These are phyloP conservation scores for Aspergillus quadricinctus DNA, from an alignment of 2,329 filamentous ascomycete genomes.

Conservation along the genomic window DNA sequence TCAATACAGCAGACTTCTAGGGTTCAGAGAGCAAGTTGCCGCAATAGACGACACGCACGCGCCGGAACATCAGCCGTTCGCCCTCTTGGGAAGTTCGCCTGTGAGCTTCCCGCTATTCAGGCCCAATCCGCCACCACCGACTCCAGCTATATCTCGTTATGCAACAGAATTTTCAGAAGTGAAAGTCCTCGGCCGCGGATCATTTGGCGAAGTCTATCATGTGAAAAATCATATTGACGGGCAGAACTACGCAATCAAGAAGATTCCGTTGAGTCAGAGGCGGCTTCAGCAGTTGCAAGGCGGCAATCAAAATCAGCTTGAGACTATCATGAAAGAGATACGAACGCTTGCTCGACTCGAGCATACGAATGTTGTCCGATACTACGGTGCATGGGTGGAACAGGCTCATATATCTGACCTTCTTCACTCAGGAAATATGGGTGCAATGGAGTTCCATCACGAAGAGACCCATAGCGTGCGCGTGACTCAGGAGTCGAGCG, in stretches of 20 bases:
- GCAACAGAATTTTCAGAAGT: conserved; percentile 51
- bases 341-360: conserved; percentile 59
- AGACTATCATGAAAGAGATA: conserved; percentile 57
- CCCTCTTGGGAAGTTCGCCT: conserved; percentile 27
- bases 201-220: conserved; percentile 62
- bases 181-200: conserved; percentile 58
- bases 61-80: conserved; percentile 19
- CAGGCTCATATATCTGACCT: conserved; percentile 27
- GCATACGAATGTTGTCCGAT: conserved; percentile 63
- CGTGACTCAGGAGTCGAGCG: conserved; percentile 13
- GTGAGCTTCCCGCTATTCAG: conserved; percentile 30
- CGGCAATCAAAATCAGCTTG: conserved; percentile 50
- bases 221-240: conserved; percentile 59
- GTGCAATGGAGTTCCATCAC: conserved; percentile 4
- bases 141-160: conserved; percentile 41
- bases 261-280: conserved; percentile 54
- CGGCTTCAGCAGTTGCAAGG: conserved; percentile 50
- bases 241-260: conserved; percentile 62
- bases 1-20: conserved; percentile 9
- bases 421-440: conserved; percentile 4
- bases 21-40: conserved; percentile 16
- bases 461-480: conserved; percentile 14
- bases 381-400: conserved; percentile 63
- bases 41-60: conserved; percentile 14
- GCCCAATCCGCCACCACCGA: conserved; percentile 16